Conservation (phyloP, 2,329 filamentous ascomycete genomes). For the Phialophora verrucosa region DNA sequence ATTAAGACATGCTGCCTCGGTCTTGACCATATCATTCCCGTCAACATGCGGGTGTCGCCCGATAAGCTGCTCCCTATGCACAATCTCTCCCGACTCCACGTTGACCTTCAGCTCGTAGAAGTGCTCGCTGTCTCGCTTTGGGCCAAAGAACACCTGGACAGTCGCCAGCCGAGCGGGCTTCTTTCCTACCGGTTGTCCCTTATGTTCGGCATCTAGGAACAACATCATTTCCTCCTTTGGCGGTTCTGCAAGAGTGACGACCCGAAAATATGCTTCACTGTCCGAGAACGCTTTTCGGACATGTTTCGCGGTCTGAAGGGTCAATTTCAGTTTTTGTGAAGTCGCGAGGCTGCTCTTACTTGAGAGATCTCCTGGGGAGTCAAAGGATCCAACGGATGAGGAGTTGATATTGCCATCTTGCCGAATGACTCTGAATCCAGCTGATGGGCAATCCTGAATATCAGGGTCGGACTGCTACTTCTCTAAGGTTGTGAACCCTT, state of each 20-base stretch:
- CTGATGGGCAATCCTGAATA: background rate
- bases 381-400: slow-evolving; percentile 45
- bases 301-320: slow-evolving; percentile 40
- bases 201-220: slow-evolving; percentile 53
- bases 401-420: slow-evolving; percentile 25
- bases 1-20: slow-evolving; percentile 55
- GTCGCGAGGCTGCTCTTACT: slow-evolving; percentile 28
- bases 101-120: slow-evolving; percentile 47
- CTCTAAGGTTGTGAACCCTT: background rate
- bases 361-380: slow-evolving; percentile 43
- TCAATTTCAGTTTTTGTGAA: slow-evolving; percentile 8
- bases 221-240: slow-evolving; percentile 55
- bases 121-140: slow-evolving; percentile 40
- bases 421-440: background rate
- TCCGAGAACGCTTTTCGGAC: slow-evolving; percentile 47
- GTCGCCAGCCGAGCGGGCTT: slow-evolving; percentile 48
- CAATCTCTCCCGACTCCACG: slow-evolving; percentile 36
- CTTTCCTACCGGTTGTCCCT: slow-evolving; percentile 27
- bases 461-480: background rate
- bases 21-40: slow-evolving; percentile 55
- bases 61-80: slow-evolving; percentile 44
- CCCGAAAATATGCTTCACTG: slow-evolving; percentile 52
- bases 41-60: slow-evolving; percentile 58
- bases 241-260: slow-evolving; percentile 59
- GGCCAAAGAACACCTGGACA: slow-evolving; percentile 46